These are phyloP conservation scores for Thalassiosira profunda DNA, from an alignment of 108 stramenopile species.

Conservation along the genomic window DNA sequence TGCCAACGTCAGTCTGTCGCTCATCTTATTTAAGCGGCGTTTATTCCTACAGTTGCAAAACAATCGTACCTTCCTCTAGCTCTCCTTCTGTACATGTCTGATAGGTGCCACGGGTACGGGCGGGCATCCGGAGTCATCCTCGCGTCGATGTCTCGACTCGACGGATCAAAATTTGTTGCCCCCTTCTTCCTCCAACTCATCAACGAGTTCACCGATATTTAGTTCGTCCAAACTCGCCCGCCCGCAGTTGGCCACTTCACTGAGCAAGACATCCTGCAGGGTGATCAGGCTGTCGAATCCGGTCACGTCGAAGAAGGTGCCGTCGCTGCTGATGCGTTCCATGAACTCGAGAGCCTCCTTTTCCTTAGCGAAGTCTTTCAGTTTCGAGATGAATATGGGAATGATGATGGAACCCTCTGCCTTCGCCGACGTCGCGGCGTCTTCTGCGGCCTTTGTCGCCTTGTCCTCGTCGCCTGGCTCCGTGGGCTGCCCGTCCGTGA, in stretches of 20 bases:
- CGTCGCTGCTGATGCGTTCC: not conserved
- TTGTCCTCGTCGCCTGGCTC: not conserved
- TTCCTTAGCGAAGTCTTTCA: not conserved
- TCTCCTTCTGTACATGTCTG: too few relatives aligned
- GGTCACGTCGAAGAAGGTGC: conserved; percentile 1
- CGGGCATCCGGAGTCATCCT: too few relatives aligned
- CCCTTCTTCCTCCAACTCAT: too few relatives aligned
- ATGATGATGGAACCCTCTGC: not conserved
- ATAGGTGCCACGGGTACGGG: too few relatives aligned
- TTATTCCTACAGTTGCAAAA: too few relatives aligned
- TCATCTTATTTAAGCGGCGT: too few relatives aligned
- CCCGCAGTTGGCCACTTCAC: conserved; percentile 44
- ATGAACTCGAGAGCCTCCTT: not conserved
- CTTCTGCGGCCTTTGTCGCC: not conserved
- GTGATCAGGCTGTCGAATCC: conserved; percentile 26
- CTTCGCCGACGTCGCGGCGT: not conserved
- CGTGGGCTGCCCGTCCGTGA: conserved; percentile 30
- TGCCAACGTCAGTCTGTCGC: too few relatives aligned
- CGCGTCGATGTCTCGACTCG: too few relatives aligned
- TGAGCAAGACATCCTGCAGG: conserved; percentile 29
- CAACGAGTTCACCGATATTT: too few relatives aligned
- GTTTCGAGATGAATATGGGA: not conserved
- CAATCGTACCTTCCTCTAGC: too few relatives aligned
- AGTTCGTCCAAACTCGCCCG: too few relatives aligned
- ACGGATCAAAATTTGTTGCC: too few relatives aligned